These are phyloP conservation scores for Aspergillus pseudonomiae DNA, from an alignment of 2,329 filamentous ascomycete species.

Conservation along the genomic window DNA sequence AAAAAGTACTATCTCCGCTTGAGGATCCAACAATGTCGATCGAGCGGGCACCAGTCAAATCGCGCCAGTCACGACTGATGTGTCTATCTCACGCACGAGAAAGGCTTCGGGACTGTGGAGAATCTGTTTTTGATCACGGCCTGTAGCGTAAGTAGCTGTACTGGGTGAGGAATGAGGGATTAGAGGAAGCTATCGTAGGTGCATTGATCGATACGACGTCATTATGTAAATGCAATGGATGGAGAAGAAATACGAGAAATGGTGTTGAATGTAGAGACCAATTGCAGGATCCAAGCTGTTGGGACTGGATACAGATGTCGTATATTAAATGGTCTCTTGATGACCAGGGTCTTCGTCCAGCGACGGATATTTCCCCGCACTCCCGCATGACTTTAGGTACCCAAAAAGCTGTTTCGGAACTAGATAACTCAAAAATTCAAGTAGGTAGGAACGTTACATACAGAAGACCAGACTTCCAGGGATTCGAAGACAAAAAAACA, in stretches of 20 bases:
- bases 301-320: background rate
- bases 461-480: too few relatives aligned
- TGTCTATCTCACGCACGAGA: background rate
- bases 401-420: background rate
- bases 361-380: background rate
- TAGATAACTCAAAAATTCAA: background rate
- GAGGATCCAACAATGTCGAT: background rate
- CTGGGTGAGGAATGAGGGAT: background rate
- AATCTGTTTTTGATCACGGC: background rate
- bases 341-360: background rate
- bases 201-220: background rate
- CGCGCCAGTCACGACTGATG: background rate
- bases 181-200: background rate
- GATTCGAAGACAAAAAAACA: background rate
- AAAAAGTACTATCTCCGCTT: background rate
- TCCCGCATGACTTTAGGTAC: background rate
- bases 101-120: background rate
- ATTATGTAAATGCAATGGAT: background rate
- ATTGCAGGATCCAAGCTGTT: background rate
- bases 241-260: background rate
- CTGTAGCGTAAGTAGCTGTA: background rate
- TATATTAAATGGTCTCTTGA: background rate
- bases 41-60: background rate
- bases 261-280: background rate
- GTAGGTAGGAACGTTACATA: background rate